Evolutionary conservation across 75 land plant species (phyloP).

Genomic region (Pinus albicaulis): DNA sequence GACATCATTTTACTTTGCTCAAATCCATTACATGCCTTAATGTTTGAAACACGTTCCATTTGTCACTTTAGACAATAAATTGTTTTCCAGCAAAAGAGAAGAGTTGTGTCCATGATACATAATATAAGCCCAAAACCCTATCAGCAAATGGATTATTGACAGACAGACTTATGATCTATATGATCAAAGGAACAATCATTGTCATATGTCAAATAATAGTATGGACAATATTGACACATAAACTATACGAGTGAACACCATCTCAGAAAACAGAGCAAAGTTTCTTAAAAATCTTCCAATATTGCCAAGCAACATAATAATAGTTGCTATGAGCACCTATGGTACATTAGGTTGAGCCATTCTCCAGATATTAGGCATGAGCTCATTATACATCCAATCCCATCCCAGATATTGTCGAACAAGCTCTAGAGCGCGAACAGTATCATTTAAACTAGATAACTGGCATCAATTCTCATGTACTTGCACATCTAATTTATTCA

Average conservation of each 20-base stretch:
- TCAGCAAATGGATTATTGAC: background rate
- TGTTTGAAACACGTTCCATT: too few species aligned
- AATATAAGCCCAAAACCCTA: background rate
- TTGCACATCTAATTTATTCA: too few species aligned
- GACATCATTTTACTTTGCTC: too few species aligned
- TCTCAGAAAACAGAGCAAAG: background rate
- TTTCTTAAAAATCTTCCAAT: constrained; percentile 18
- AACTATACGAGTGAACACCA: background rate
- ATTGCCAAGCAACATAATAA: constrained; percentile 42
- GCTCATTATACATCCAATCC: constrained; percentile 28
- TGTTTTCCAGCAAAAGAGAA: background rate
- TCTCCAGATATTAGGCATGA: constrained; percentile 26
- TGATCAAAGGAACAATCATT: background rate
- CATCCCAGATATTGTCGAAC: constrained; percentile 6
- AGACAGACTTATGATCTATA: background rate
- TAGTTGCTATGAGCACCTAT: constrained; percentile 14
- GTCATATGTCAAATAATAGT: background rate
- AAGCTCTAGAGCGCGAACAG: too few species aligned
- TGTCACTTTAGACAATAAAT: too few species aligned
- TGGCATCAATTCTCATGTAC: too few species aligned
- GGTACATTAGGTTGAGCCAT: constrained; percentile 20
- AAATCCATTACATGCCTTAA: too few species aligned
- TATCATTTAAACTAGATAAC: too few species aligned
- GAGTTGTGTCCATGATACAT: background rate
- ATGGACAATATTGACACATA: background rate